Conservation (phyloP, 768 basidiomycete genomes). For the Lactarius indigo region DNA sequence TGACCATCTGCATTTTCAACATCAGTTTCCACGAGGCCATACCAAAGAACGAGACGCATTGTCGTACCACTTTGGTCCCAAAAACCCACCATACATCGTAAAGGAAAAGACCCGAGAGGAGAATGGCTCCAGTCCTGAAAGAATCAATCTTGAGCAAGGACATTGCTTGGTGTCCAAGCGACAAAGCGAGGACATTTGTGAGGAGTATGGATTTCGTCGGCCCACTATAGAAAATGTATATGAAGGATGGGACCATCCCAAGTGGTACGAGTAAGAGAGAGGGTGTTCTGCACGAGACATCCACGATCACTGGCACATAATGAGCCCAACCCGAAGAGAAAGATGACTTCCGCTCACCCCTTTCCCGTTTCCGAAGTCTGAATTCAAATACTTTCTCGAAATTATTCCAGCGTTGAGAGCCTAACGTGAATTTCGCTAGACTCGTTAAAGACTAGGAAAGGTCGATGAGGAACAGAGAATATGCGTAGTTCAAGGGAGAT, state of each 20-base stretch:
- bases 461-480: not conserved
- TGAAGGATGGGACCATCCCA: constrained; percentile 57
- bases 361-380: constrained; percentile 44
- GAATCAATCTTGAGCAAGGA: constrained; percentile 81
- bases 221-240: constrained; percentile 49
- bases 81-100: constrained; percentile 98
- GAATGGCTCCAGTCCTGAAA: constrained; percentile 79
- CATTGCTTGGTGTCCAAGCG: constrained; percentile 79
- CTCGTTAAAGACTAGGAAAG: constrained; percentile 48
- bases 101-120: constrained; percentile 80
- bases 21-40: not conserved
- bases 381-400: too few relatives aligned
- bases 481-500: constrained; percentile 4
- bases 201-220: constrained; percentile 59
- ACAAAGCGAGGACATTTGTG: constrained; percentile 71
- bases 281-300: constrained; percentile 54
- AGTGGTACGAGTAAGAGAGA: constrained; percentile 55
- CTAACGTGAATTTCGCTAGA: constrained; percentile 46
- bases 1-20: constrained; percentile 68
- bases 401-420: constrained; percentile 51
- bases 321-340: not conserved
- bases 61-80: constrained; percentile 74
- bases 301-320: constrained; percentile 34
- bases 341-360: constrained; percentile 36
- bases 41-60: not conserved